phyloP scores from a whole-genome alignment of 202 grass and related monocot species.

The Dendrocalamus latiflorus region DNA sequence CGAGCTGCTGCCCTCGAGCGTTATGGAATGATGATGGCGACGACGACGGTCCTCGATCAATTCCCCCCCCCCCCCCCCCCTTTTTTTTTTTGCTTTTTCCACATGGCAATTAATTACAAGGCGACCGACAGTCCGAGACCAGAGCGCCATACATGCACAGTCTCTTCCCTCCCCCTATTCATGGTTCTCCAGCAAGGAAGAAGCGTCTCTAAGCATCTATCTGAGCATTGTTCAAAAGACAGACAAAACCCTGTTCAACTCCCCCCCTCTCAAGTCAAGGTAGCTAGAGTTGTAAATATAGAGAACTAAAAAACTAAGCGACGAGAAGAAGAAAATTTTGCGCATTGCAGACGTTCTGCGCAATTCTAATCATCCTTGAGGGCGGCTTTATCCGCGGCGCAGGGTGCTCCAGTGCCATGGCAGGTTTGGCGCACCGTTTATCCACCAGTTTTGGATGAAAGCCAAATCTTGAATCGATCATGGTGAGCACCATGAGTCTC shows the following conservation, averaged over 20 bases:
- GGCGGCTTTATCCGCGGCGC: background rate
- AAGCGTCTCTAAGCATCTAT: background rate
- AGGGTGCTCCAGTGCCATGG: background rate
- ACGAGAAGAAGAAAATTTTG: background rate
- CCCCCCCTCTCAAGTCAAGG: conserved; percentile 13
- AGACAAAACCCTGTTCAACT: conserved; percentile 27
- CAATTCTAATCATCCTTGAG: background rate
- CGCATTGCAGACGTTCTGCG: background rate
- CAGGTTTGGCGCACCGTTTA: background rate
- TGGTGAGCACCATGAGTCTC: conserved; percentile 1
- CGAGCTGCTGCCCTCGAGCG: conserved; percentile 21
- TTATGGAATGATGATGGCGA: conserved; percentile 22
- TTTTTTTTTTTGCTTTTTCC: conserved; percentile 8
- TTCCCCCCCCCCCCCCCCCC: background rate
- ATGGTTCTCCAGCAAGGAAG: background rate
- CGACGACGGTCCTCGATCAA: background rate
- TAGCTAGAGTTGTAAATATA: conserved; percentile 15
- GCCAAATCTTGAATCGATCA: background rate
- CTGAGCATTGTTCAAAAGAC: conserved; percentile 14
- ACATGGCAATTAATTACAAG: conserved; percentile 28
- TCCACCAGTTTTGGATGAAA: background rate
- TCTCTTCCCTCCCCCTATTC: background rate
- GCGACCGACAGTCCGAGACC: background rate
- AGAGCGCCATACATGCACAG: background rate
- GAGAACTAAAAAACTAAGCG: conserved; percentile 14